phyloP scores from a whole-genome alignment of 2,329 filamentous ascomycete genomes.

The Pezicula neosporulosa region DNA sequence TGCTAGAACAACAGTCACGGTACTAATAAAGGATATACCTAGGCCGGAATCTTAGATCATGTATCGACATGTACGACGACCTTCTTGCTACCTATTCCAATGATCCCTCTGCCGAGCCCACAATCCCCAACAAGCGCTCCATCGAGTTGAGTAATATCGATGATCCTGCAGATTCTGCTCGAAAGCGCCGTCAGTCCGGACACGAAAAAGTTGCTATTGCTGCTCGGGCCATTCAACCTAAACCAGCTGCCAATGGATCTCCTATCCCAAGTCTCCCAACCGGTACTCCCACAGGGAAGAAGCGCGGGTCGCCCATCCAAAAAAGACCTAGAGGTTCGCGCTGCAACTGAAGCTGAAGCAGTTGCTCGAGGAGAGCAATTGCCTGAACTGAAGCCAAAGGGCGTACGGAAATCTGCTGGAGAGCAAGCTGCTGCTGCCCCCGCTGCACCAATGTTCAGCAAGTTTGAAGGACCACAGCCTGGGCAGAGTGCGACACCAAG shows the following conservation, averaged over 20 bases:
- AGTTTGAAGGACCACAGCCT: too few species aligned
- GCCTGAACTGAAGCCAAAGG: slow-evolving; percentile 1
- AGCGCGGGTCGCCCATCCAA: slow-evolving; percentile 28
- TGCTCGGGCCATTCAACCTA: slow-evolving; percentile 22
- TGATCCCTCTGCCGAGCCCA: slow-evolving; percentile 4
- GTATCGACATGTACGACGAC: slow-evolving; percentile 22
- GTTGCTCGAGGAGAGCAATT: slow-evolving; percentile 23
- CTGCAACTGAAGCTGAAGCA: slow-evolving; percentile 20
- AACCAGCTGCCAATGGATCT: slow-evolving; percentile 17
- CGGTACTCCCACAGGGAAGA: slow-evolving; percentile 6
- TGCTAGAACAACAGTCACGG: slow-evolving; percentile 10
- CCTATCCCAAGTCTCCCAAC: slow-evolving; percentile 1
- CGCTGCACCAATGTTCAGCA: too few species aligned
- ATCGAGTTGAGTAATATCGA: slow-evolving; percentile 17
- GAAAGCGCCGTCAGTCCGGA: slow-evolving; percentile 22
- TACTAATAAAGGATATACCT: slow-evolving; percentile 10
- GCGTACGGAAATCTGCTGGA: neutral
- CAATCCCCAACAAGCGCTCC: slow-evolving; percentile 16
- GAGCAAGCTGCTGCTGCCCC: too few species aligned
- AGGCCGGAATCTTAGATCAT: slow-evolving; percentile 25
- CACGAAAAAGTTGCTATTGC: slow-evolving; percentile 6
- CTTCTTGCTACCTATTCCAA: slow-evolving; percentile 6
- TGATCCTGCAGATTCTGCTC: slow-evolving; percentile 7
- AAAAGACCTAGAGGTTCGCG: slow-evolving; percentile 21
- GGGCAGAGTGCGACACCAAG: too few species aligned